A percentile compares a stretch with the other conserved stretches of the same genome.
These are phyloP conservation scores for Talaromyces trachyspermus DNA, from an alignment of 495 filamentous ascomycete genomes.

Conservation along the genomic window DNA sequence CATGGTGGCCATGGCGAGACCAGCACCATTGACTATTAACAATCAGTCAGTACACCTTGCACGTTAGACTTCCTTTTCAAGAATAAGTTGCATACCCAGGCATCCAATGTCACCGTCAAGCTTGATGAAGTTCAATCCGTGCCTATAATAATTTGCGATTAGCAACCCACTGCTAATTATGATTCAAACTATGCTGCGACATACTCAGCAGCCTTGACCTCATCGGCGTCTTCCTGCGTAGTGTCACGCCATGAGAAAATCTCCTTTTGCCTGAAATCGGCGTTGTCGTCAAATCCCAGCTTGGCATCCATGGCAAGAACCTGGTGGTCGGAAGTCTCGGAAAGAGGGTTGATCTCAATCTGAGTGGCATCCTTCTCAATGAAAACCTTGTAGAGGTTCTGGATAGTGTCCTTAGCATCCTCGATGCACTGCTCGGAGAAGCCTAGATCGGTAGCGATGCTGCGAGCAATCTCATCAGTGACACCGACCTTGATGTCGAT, in stretches of 20 bases:
- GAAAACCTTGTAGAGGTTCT: conserved; percentile 98
- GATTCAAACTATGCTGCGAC: conserved; percentile 9
- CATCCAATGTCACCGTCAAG: conserved; percentile 98
- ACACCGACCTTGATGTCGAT: conserved; percentile 93
- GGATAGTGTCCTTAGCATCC: conserved; percentile 88
- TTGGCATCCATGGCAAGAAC: conserved; percentile 99
- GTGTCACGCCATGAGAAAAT: conserved; percentile 89
- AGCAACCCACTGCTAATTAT: conserved; percentile 2
- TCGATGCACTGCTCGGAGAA: conserved; percentile 96
- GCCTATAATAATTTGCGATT: conserved; percentile 24
- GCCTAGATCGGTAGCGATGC: conserved; percentile 85
- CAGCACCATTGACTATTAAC: conserved; percentile 81
- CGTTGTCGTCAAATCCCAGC: conserved; percentile 96
- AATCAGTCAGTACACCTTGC: conserved; percentile 9
- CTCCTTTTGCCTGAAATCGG: conserved; percentile 95
- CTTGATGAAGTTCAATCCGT: conserved; percentile 98
- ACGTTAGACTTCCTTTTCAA: too few relatives aligned
- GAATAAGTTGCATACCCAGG: conserved; percentile 59
- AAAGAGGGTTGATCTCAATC: conserved; percentile 98
- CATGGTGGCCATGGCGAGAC: conserved; percentile 99
- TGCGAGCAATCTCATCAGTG: conserved; percentile 86
- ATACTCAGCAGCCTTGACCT: conserved; percentile 89
- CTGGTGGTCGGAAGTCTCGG: conserved; percentile 94
- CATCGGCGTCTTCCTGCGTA: conserved; percentile 92
- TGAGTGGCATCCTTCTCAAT: conserved; percentile 97